Conservation (phyloP, 768 basidiomycete genomes). For the Coprinopsis sp. region DNA sequence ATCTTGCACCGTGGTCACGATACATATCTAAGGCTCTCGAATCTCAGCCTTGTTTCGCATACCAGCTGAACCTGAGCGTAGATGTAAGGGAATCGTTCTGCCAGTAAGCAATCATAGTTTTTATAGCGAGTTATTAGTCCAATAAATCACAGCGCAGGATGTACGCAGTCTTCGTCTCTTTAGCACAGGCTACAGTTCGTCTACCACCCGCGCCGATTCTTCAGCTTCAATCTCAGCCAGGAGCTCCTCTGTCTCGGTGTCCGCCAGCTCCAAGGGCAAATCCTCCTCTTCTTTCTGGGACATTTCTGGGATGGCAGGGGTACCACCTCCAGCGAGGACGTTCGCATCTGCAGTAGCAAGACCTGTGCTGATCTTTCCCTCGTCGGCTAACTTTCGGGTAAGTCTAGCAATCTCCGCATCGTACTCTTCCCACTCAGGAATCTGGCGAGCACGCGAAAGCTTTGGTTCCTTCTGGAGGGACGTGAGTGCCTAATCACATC, state of each 20-base stretch:
- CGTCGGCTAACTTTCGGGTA: slow-evolving; percentile 62
- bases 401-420: slow-evolving; percentile 87
- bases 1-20: too few relatives aligned
- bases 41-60: too few relatives aligned
- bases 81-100: too few relatives aligned
- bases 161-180: too few relatives aligned
- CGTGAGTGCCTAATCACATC: not conserved
- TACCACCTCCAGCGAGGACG: slow-evolving; percentile 51
- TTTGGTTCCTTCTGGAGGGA: slow-evolving; percentile 88
- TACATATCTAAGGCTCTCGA: too few relatives aligned
- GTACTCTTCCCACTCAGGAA: slow-evolving; percentile 97
- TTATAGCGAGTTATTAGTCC: too few relatives aligned
- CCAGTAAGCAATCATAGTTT: too few relatives aligned
- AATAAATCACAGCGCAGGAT: not conserved
- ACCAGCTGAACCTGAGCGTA: too few relatives aligned
- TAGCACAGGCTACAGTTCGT: slow-evolving; percentile 5
- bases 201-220: slow-evolving; percentile 1
- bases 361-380: slow-evolving; percentile 64
- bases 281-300: not conserved
- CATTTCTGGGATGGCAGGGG: slow-evolving; percentile 3
- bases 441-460: slow-evolving; percentile 84
- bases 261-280: not conserved
- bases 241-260: not conserved
- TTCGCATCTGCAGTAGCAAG: slow-evolving; percentile 67
- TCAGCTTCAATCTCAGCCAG: too few relatives aligned